Percentiles rank a stretch among this genome's conserved stretches.
Evolutionary conservation across 352 stramenopile species (phyloP).

Genomic region (Aphanomyces cochlioides): DNA sequence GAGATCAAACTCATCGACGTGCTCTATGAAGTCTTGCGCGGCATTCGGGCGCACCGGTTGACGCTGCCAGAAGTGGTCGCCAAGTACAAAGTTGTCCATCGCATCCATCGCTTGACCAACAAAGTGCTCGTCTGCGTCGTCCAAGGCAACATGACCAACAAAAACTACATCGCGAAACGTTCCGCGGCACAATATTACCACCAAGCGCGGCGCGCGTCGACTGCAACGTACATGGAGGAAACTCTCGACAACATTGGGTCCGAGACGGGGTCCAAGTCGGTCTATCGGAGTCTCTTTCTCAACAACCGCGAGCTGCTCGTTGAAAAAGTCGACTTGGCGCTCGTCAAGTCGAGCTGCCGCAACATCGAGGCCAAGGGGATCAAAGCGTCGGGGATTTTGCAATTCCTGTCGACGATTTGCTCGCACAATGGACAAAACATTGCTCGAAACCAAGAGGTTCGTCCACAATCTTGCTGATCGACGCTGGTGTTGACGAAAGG

Average conservation of each 20-base stretch:
- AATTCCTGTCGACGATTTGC: slow-evolving; percentile 29
- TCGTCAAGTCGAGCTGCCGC: slow-evolving; percentile 29
- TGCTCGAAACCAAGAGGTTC: slow-evolving; percentile 26
- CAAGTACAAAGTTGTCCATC: slow-evolving; percentile 25
- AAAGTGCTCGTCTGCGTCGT: slow-evolving; percentile 22
- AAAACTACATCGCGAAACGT: slow-evolving; percentile 26
- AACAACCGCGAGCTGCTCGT: slow-evolving; percentile 28
- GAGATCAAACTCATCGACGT: slow-evolving; percentile 27
- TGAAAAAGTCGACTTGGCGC: slow-evolving; percentile 14
- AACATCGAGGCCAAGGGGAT: slow-evolving; percentile 29
- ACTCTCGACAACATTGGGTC: slow-evolving; percentile 26
- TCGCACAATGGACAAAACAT: slow-evolving; percentile 19
- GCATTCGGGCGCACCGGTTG: neutral
- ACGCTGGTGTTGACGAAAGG: neutral
- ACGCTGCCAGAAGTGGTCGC: slow-evolving; percentile 1
- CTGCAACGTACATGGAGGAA: slow-evolving; percentile 22
- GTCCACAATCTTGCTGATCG: neutral
- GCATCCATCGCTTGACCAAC: slow-evolving; percentile 25
- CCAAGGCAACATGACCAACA: slow-evolving; percentile 24
- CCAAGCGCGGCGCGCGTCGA: too few relatives aligned
- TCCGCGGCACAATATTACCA: slow-evolving; percentile 10
- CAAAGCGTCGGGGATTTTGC: slow-evolving; percentile 24
- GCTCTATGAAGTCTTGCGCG: slow-evolving; percentile 22
- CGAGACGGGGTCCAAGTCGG: slow-evolving; percentile 25
- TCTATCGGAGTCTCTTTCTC: slow-evolving; percentile 27